phyloP scores from a whole-genome alignment of 2,329 filamentous ascomycete species.

The Xylaria sp. region DNA sequence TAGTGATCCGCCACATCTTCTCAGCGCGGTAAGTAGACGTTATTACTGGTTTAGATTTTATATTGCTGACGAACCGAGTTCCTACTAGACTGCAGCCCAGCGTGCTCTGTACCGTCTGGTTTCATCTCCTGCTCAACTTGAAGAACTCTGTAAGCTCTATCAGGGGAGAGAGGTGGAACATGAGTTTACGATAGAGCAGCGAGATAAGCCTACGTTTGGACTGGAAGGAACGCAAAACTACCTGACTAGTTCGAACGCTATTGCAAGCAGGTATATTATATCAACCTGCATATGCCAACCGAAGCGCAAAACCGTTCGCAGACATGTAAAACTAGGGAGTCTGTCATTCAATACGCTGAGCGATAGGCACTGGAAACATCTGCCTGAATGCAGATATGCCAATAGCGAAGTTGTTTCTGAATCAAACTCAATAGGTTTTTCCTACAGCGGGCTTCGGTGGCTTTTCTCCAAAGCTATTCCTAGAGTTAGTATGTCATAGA shows the following conservation, averaged over 20 bases:
- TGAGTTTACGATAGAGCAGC: background rate
- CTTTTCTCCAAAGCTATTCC: background rate
- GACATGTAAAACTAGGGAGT: background rate
- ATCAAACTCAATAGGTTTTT: slow-evolving; percentile 1
- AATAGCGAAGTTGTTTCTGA: slow-evolving; percentile 12
- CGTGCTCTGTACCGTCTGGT: slow-evolving; percentile 4
- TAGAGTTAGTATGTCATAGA: background rate
- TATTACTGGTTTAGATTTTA: too few species aligned
- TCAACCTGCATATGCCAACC: background rate
- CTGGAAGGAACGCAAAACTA: background rate
- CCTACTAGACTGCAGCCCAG: slow-evolving; percentile 5
- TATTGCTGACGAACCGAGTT: background rate
- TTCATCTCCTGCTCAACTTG: slow-evolving; percentile 8
- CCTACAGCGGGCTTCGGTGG: slow-evolving; percentile 8
- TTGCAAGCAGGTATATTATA: background rate
- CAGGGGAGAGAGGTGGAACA: background rate
- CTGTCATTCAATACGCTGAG: background rate
- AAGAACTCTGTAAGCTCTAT: background rate
- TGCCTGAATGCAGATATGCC: slow-evolving; percentile 16
- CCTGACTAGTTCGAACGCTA: background rate
- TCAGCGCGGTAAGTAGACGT: background rate
- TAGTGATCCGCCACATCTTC: background rate
- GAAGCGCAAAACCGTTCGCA: background rate
- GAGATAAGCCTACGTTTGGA: background rate
- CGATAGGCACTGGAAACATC: background rate